Evolutionary conservation across 805 yeast genomes (phyloP).

Genomic region (Hanseniaspora jakobsenii): DNA sequence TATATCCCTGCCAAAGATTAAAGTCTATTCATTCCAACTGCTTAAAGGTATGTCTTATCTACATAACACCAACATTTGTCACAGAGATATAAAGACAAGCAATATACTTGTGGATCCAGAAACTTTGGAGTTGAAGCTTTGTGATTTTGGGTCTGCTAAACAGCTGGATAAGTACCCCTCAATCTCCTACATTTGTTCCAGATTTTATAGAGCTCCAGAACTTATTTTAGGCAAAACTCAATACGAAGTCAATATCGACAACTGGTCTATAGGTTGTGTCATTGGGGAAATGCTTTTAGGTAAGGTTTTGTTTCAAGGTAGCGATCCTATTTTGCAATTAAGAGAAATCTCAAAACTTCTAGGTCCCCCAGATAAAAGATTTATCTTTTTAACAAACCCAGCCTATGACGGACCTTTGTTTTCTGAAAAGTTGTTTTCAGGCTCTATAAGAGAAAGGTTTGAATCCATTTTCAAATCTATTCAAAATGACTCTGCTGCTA

Average conservation of each 20-base stretch:
- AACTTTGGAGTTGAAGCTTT: conserved; percentile 54
- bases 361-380: conserved; percentile 74
- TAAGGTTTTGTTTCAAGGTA: conserved; percentile 90
- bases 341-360: conserved; percentile 79
- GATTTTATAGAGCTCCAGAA: conserved; percentile 95
- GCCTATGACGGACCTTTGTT: conserved; percentile 64
- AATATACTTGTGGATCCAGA: conserved; percentile 66
- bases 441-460: conserved; percentile 44
- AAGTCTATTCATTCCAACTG: conserved; percentile 65
- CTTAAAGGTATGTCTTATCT: conserved; percentile 74
- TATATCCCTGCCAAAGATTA: conserved; percentile 61
- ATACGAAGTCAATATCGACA: conserved; percentile 83
- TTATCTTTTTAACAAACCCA: conserved; percentile 63
- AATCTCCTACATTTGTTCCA: conserved; percentile 88
- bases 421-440: conserved; percentile 49
- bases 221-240: conserved; percentile 79
- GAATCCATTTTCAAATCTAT: conserved; percentile 47
- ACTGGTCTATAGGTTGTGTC: conserved; percentile 97
- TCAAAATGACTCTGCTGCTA: conserved; percentile 71
- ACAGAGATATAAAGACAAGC: conserved; percentile 76
- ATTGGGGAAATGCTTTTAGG: conserved; percentile 89
- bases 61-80: conserved; percentile 70
- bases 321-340: conserved; percentile 73
- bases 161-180: conserved; percentile 74
- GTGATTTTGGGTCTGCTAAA: conserved; percentile 81